Conservation (phyloP, 805 yeast species). For the Metschnikowia lochheadii region DNA sequence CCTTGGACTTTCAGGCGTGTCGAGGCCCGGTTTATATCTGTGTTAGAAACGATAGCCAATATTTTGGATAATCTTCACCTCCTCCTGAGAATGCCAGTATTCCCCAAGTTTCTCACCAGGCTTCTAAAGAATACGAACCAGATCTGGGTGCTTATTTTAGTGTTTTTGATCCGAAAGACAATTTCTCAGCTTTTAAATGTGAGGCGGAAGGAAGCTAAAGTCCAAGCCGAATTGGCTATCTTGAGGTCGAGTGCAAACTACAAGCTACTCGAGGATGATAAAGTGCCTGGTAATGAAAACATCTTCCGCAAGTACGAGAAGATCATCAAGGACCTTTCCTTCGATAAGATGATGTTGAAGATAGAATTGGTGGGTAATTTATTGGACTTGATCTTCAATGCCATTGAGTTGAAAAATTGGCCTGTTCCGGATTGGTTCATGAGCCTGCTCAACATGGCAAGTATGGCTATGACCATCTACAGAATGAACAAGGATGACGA, state of each 20-base stretch:
- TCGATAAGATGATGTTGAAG: conserved; percentile 39
- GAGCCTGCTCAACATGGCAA: conserved; percentile 36
- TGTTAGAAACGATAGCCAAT: conserved; percentile 36
- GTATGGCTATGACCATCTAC: conserved; percentile 45
- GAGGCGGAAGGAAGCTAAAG: conserved; percentile 34
- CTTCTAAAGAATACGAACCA: conserved; percentile 40
- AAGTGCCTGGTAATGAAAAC: conserved; percentile 18
- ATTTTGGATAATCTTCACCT: conserved; percentile 40
- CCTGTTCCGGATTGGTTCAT: conserved; percentile 41
- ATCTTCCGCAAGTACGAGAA: conserved; percentile 36
- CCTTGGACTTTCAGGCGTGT: conserved; percentile 28
- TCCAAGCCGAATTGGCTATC: conserved; percentile 33
- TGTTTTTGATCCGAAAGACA: conserved; percentile 40
- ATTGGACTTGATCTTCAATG: conserved; percentile 37
- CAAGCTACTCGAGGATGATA: conserved; percentile 19
- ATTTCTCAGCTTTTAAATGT: conserved; percentile 40
- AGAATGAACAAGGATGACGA: conserved; percentile 48
- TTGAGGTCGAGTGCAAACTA: conserved; percentile 22
- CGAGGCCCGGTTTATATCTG: conserved; percentile 27
- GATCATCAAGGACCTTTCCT: conserved; percentile 38
- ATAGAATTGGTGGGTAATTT: conserved; percentile 41
- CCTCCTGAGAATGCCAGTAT: conserved; percentile 40
- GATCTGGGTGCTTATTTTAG: conserved; percentile 39
- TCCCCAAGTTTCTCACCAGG: conserved; percentile 30
- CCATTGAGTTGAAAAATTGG: conserved; percentile 34